phyloP scores from a whole-genome alignment of 176 grass and related monocot species.

The Cocos nucifera region DNA sequence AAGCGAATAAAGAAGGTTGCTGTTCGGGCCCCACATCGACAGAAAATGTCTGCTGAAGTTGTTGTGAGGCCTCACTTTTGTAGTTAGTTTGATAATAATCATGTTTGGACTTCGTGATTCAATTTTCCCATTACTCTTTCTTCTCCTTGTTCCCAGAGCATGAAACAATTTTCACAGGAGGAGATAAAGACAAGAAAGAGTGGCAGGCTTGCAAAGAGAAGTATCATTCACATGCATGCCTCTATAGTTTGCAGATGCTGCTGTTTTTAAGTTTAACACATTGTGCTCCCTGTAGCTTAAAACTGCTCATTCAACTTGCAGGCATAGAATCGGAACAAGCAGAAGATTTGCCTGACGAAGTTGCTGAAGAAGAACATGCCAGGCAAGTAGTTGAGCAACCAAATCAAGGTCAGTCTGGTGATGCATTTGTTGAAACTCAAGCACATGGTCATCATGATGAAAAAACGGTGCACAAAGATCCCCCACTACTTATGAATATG shows the following conservation, averaged over 20 bases:
- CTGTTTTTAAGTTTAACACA: no score
- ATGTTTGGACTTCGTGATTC: not conserved
- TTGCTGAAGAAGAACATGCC: not conserved
- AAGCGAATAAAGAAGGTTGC: slow-evolving; percentile 27
- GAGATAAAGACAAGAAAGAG: not conserved
- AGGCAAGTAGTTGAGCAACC: slow-evolving; percentile 17
- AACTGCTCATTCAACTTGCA: no score
- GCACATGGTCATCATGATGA: slow-evolving; percentile 3
- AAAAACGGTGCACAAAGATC: slow-evolving; percentile 11
- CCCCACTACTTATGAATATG: not conserved
- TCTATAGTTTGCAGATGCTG: not conserved
- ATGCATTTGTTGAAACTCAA: slow-evolving; percentile 13
- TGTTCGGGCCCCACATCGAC: not conserved
- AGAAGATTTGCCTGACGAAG: not conserved
- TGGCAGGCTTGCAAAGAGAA: not conserved
- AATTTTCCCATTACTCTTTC: not conserved
- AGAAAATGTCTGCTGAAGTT: slow-evolving; percentile 2
- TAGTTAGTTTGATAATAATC: no score
- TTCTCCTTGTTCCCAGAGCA: not conserved
- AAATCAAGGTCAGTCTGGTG: slow-evolving; percentile 8
- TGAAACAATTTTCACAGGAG: not conserved
- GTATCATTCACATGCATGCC: not conserved
- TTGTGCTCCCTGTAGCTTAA: no score
- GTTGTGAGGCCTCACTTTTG: slow-evolving; percentile 7
- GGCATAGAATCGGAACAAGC: no score